Base-by-base conservation (phyloP, 2,329 filamentous ascomycete species). In the Aspergillus pseudoviridinutans region DNA sequence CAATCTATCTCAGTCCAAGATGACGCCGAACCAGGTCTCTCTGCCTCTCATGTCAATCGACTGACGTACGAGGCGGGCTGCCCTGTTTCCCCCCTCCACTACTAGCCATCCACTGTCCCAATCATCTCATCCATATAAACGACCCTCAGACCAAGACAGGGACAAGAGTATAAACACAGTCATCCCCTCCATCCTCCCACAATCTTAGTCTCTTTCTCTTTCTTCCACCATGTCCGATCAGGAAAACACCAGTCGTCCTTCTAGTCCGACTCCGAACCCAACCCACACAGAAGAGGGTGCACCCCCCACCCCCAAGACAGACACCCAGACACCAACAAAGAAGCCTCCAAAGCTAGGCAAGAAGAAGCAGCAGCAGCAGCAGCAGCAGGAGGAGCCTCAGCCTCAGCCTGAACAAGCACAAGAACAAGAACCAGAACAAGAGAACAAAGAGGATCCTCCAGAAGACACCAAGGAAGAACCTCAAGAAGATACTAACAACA, bases 391-490 rank as follows among this genome's bases (percentile, higher is more conserved):
- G 29, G 55, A 62, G 52, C 54, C 63, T 4, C 58, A 68, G 49
- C 59, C 66, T 17, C 56, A 72, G 55, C 61, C 73, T 54, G 74
- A 78, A 56, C 28, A 9, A 77, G 76, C 46, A 32, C 29, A 10
- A 32, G 73, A 81, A 59, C 72, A 71, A 49, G 74, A 80, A 63
- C 77, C 77, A 49, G 74, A 82, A 64, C 76, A 71, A 44, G 61
- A 57, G 55, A 53, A 44, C 50, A 27, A 14, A 32, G 49, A 17
- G 28, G 9, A 12, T 29, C 28, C 28, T 29, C 28, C 55, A n/a
- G 9, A 17, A 51, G 29, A 54, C 54, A 58, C 28, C 55, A 54
- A 32, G 50, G 51, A 46, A 63, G 55, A 22, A 20, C 64, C 66
- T 60, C 56, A 68, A 57, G 4, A 14, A 5, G 29, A 35, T 35